Base-by-base conservation (phyloP, 2,329 filamentous ascomycete genomes). In the Fusarium nematophilum region DNA sequence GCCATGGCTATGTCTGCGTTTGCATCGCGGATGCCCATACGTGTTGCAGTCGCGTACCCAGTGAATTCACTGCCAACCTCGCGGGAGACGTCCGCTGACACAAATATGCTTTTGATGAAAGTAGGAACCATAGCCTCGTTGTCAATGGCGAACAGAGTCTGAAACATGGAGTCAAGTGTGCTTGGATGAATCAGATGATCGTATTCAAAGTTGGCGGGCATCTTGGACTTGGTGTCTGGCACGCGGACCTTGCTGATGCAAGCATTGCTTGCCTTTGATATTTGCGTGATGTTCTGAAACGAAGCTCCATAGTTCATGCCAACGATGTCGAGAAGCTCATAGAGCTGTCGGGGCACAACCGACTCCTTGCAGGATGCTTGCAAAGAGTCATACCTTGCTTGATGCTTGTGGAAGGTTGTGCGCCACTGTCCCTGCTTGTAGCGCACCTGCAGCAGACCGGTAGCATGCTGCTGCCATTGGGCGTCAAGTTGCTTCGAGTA, bases 151-250 rank as follows among this genome's bases (percentile, higher is more conserved):
- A 86, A 79, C 1, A 82, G 73, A 1, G 78, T 77, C 49, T 87
- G 85, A 18, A 87, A 79, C 69, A 86, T 79, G 3, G 81, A 72
- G 60, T 87, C 85, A 10, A 87, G 73, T 0, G 84, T 85, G 4
- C 81, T 78, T 0, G 85, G 85, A 58, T 87, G 85, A n/a, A 87
- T 78, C 5, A 85, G 52, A 59, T 86, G 82, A 4, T 78, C 74
- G 55, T 79, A 85, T 64, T 86, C 83, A 46, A 81, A 85, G 11
- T 77, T 70, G 31, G 74, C 74, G 0, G 83, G 84, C 84, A 86
- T 86, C 37, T 73, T 76, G 3, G 78, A 72, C 59, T 72, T 79
- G 2, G 83, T 86, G 59, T 85, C 77, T 0, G 82, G 80, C 5
- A 84, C 72, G 7, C 69, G 66, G 5, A 85, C 67, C 3, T 70